Conservation (phyloP, 2,329 filamentous ascomycete species). For the Penicillium sp. region DNA sequence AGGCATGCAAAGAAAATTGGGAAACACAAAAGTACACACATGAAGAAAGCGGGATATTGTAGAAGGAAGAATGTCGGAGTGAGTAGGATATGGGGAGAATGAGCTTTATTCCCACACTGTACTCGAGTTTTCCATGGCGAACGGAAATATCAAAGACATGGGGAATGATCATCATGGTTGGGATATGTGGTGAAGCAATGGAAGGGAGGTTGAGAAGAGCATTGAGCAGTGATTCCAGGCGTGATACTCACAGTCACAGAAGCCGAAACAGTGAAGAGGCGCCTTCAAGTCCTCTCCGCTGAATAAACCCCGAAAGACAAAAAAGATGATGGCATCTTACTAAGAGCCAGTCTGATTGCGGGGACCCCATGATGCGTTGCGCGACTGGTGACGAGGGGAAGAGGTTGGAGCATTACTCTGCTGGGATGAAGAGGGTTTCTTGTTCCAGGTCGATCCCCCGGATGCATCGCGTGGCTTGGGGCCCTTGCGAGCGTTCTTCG, state of each 20-base stretch:
- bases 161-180: neutral
- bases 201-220: neutral
- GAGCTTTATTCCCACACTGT: neutral
- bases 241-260: neutral
- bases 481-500: constrained; percentile 32
- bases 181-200: neutral
- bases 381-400: constrained; percentile 27
- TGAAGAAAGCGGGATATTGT: constrained; percentile 5
- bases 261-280: neutral
- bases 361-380: constrained; percentile 31
- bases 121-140: neutral
- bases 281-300: neutral
- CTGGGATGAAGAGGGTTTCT: constrained; percentile 27
- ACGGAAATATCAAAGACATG: neutral
- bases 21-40: constrained; percentile 16
- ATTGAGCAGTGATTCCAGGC: neutral
- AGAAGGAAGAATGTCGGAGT: neutral
- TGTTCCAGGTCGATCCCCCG: constrained; percentile 11
- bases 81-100: neutral
- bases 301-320: neutral
- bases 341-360: constrained; percentile 24
- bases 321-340: constrained; percentile 9
- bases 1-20: constrained; percentile 1
- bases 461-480: constrained; percentile 32
- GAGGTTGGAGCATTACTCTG: constrained; percentile 25